Evolutionary conservation across 345 rosid species (phyloP).

Genomic region (Salix exigua): DNA sequence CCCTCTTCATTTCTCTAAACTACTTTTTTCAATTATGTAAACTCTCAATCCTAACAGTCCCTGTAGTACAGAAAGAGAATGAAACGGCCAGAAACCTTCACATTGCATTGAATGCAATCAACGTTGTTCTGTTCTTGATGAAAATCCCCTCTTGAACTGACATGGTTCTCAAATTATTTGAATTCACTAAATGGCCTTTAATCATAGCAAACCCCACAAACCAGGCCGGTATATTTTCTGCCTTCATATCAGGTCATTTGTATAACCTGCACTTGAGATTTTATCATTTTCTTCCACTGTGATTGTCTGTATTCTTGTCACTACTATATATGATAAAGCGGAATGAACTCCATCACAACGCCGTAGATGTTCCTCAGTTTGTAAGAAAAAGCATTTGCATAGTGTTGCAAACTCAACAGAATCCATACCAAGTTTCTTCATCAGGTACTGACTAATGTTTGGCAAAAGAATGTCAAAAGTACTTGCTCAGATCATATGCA

Average conservation of each 20-base stretch:
- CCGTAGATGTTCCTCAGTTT: not conserved
- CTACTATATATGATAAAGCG: not conserved
- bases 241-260: not conserved
- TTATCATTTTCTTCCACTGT: not conserved
- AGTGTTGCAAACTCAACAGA: not conserved
- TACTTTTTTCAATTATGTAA: no score
- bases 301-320: not conserved
- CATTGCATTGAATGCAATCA: conserved; percentile 64
- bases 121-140: conserved; percentile 68
- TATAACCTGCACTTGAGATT: not conserved
- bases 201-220: not conserved
- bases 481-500: not conserved
- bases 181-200: conserved; percentile 87
- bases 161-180: conserved; percentile 70
- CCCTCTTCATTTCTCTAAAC: no score
- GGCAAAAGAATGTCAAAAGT: not conserved
- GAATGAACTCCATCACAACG: not conserved
- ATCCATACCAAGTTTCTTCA: not conserved
- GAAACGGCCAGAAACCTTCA: conserved; percentile 83
- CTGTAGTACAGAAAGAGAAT: conserved; percentile 84
- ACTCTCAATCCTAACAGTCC: no score
- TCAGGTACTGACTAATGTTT: not conserved
- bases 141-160: conserved; percentile 87
- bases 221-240: not conserved
- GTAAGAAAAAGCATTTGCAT: not conserved